Base-by-base conservation (phyloP, 129 eudicot genomes). In the Pittosporum tobira region DNA sequence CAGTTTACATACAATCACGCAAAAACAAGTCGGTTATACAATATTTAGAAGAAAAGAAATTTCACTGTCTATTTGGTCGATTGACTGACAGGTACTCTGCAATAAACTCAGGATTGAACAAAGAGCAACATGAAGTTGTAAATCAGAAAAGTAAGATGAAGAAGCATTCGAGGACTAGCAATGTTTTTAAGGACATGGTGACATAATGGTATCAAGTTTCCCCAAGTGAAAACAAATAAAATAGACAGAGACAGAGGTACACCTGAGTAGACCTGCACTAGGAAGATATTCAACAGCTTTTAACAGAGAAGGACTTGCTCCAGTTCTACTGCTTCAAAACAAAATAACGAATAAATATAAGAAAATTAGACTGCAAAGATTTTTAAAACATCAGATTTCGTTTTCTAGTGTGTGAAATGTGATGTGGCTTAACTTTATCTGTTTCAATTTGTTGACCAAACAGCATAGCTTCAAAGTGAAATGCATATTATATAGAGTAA, bases 41-140 rank as follows among this genome's bases (percentile, higher is more conserved):
- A n/a, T n/a, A n/a, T n/a, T n/a, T n/a, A n/a, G n/a, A n/a, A n/a
- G n/a, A n/a, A n/a, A n/a, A n/a, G n/a, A n/a, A 48, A 42, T 72
- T 6, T 20, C 25, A 48, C 48, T 57, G 59, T 51, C 63, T 14
- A 38, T 34, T 62, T 77, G 56, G 57, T 66, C 55, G 68, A 72
- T 59, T 44, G 45, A 51, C 42, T 62, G 67, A 62, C 67, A 57
- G 61, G 59, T 21, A 57, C 47, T 53, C 47, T 52, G 28, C 29
- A 65, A 48, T 37, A 15, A 62, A 19, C 65, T 21, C 23, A 15
- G 45, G 24, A 54, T 58, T 65, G n/a, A 55, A 55, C 29, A 47
- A 52, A 46, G 46, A 54, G 64, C 62, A 51, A 19, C 66, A 76
- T 48, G 67, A 71, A 38, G 47, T 1, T 10, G 27, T 3, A 8